Conservation (phyloP, 768 basidiomycete genomes). For the Termitomyces sp. region DNA sequence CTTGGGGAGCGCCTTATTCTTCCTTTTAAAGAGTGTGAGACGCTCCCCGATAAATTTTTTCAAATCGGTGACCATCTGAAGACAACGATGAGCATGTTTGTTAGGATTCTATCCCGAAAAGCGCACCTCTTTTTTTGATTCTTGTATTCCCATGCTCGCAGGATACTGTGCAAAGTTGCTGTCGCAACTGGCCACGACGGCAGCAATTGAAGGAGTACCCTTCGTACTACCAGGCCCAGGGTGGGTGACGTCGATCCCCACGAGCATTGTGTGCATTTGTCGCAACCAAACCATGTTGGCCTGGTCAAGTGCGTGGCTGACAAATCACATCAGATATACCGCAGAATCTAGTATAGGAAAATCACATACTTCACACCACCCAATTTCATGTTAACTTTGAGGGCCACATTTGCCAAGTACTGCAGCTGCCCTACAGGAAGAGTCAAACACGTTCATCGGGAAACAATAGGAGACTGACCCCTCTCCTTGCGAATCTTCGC, state of each 20-base stretch:
- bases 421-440: constrained; percentile 43
- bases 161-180: constrained; percentile 62
- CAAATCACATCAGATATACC: not conserved
- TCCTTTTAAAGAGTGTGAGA: constrained; percentile 41
- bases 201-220: constrained; percentile 78
- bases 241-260: constrained; percentile 81
- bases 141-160: constrained; percentile 67
- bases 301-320: constrained; percentile 41
- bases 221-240: constrained; percentile 69
- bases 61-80: constrained; percentile 71
- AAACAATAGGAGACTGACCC: constrained; percentile 26
- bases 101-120: not conserved
- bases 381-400: constrained; percentile 82
- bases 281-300: constrained; percentile 56
- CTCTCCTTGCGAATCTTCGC: constrained; percentile 64
- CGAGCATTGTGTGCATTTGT: constrained; percentile 64
- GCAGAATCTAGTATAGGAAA: not conserved
- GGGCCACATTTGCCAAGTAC: constrained; percentile 77
- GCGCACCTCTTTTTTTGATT: constrained; percentile 68
- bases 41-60: constrained; percentile 63
- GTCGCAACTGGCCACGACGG: constrained; percentile 78
- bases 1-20: constrained; percentile 49
- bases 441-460: constrained; percentile 16
- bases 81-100: not conserved
- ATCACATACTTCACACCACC: constrained; percentile 65